Base-by-base conservation (phyloP, 495 filamentous ascomycete species). In the Neurospora hispaniola region DNA sequence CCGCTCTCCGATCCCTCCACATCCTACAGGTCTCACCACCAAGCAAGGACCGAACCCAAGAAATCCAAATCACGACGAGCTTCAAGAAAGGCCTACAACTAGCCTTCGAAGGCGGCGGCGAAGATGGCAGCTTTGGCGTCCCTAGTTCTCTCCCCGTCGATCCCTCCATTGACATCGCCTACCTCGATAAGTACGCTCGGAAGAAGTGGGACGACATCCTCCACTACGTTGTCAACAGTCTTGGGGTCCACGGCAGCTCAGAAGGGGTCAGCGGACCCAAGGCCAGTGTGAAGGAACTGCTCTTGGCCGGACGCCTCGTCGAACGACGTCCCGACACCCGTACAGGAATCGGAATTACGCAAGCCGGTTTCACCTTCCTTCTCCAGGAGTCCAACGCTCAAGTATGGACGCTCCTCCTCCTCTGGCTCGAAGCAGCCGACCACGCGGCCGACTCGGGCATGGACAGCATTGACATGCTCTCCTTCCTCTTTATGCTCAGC, bases 401-500 rank as follows among this genome's bases (percentile, higher is more conserved):
- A 80, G 94, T 99, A 62, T 99, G 96, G 96, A 92, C 93, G 39
- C 87, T 99, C 35, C 85, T 99, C 7, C 91, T 99, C 43, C 90
- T 97, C 41, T 98, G 97, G 83, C 90, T 98, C 40, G 91, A 97
- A 73, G 91, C 92, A 70, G 90, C 92, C n/a, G 89, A 94, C 75
- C 83, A 84, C 70, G 10, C 70, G 35, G 40, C 68, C 16, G 72
- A 42, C 59, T 35, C 94, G 54, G 86, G 87, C 27, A 92, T 97
- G 89, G 93, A 97, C 72, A 89, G 89, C 72, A 92, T 97, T 70
- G 96, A 98, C 76, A 92, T 98, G 76, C 90, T 99, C 43, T 93
- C 92, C 23, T 99, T 99, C 78, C 86, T 99, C 75, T 97, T 99
- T 82, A 91, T 97, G 81, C 90, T 99, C n/a, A 94, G 94, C 44